A percentile compares a stretch with the other conserved stretches of the same genome.
phyloP scores from a whole-genome alignment of 352 stramenopile species.

The Globisporangium nagaii region DNA sequence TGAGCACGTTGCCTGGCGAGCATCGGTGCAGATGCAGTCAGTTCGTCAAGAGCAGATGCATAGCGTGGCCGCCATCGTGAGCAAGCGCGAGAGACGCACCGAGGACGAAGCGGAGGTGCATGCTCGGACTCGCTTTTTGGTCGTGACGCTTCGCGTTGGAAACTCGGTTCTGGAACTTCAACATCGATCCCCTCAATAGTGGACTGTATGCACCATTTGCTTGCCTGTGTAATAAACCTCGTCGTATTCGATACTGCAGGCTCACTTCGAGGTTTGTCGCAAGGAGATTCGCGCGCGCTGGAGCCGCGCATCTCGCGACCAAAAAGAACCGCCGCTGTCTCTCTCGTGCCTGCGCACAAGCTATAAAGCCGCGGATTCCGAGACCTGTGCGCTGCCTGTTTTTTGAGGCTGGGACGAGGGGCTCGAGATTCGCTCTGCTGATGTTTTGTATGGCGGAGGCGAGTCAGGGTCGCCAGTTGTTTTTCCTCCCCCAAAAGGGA shows the following conservation, averaged over 20 bases:
- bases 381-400: too few relatives aligned
- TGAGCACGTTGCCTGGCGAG: constrained; percentile 38
- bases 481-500: not conserved
- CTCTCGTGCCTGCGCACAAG: not conserved
- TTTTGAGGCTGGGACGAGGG: not conserved
- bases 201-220: too few relatives aligned
- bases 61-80: too few relatives aligned
- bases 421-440: not conserved
- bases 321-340: too few relatives aligned
- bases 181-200: too few relatives aligned
- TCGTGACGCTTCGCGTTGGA: not conserved
- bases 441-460: not conserved
- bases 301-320: not conserved
- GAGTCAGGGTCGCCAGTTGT: too few relatives aligned
- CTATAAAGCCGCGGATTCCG: constrained; percentile 6
- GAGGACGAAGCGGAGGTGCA: constrained; percentile 35
- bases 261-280: too few relatives aligned
- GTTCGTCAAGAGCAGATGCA: not conserved
- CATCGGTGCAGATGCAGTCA: not conserved
- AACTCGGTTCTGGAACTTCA: not conserved
- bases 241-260: too few relatives aligned
- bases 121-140: not conserved
- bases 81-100: constrained; percentile 13
- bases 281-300: constrained; percentile 3
- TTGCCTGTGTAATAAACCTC: too few relatives aligned